Base-by-base conservation (phyloP, 352 stramenopile species). In the Phytophthora fragariaefolia region DNA sequence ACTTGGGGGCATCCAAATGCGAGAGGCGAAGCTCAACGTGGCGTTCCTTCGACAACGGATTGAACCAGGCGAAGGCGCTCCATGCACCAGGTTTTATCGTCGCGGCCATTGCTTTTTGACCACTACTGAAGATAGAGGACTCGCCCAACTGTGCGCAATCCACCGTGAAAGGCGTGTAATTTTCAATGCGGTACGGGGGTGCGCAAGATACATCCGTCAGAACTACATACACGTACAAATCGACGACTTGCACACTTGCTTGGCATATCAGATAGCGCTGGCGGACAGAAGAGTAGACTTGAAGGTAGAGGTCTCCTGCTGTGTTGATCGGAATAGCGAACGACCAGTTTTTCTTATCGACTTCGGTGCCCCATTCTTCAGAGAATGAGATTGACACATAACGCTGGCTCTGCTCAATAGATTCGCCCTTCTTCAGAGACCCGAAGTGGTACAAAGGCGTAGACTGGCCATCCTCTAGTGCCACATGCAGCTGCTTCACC, bases 221-320 rank as follows among this genome's bases (percentile, higher is more conserved):
- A 51, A 95, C 87, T 12, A 96, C 86, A 62, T 95, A 96, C 17
- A 96, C 80, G 55, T 96, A 93, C 82, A 92, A 92, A 34, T 93
- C 88, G n/a, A 96, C 82, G 23, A 96, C 82, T 56, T 96, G 88
- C 18, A 96, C 84, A 51, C 86, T 95, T 34, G 83, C 88, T 53
- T 94, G 76, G 46, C 87, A 94, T 49, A 96, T 95, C 38, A 94
- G 76, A 42, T 83, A 75, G 30, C 85, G 85, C 63, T 96, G 74
- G 32, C 85, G 82, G 12, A 76, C 76, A 18, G 85, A 83, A 15
- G 83, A 93, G 58, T 94, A 92, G 32, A 95, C 80, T 38, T 94
- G 88, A 17, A 96, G 62, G 62, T 91, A 94, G 22, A 92, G 43
- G 56, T 96, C 88, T 58, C 85, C 85, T 1, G 86, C 88, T 4